Percentiles rank a stretch among this genome's conserved stretches.
Conservation (phyloP, 2,329 filamentous ascomycete genomes). For the Pleoardoris graminearum region DNA sequence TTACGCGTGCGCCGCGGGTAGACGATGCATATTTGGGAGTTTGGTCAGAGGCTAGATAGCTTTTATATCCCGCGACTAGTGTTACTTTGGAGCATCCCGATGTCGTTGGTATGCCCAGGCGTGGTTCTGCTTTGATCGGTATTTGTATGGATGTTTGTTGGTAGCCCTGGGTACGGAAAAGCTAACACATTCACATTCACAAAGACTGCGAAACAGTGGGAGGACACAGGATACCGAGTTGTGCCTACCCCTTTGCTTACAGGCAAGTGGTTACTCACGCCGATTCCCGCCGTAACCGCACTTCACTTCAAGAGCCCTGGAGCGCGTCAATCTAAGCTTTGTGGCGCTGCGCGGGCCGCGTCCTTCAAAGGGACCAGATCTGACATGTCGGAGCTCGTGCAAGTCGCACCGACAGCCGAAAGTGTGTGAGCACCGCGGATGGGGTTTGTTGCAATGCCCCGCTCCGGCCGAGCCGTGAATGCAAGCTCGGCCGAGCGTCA, state of each 20-base stretch:
- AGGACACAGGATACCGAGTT: too few relatives aligned
- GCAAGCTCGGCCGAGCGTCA: not conserved
- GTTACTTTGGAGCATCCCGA: not conserved
- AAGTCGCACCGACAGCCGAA: not conserved
- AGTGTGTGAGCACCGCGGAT: not conserved
- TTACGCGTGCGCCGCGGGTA: not conserved
- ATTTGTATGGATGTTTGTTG: too few relatives aligned
- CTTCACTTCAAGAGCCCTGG: too few relatives aligned
- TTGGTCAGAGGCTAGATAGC: not conserved
- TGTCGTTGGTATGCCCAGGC: too few relatives aligned
- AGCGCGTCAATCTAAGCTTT: not conserved
- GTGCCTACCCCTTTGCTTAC: too few relatives aligned
- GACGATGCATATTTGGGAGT: slow-evolving; percentile 8
- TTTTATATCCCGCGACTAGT: slow-evolving; percentile 8
- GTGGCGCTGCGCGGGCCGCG: not conserved
- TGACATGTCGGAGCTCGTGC: not conserved
- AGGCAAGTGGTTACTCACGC: too few relatives aligned
- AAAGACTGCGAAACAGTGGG: too few relatives aligned
- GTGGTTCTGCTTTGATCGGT: too few relatives aligned
- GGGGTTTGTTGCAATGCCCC: not conserved
- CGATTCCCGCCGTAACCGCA: too few relatives aligned
- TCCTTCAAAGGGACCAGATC: not conserved
- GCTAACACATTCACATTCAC: too few relatives aligned
- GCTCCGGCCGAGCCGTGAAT: not conserved
- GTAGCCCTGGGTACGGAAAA: too few relatives aligned